These are phyloP conservation scores for Aphanocladium album DNA, from an alignment of 2,329 filamentous ascomycete genomes.

Conservation along the genomic window DNA sequence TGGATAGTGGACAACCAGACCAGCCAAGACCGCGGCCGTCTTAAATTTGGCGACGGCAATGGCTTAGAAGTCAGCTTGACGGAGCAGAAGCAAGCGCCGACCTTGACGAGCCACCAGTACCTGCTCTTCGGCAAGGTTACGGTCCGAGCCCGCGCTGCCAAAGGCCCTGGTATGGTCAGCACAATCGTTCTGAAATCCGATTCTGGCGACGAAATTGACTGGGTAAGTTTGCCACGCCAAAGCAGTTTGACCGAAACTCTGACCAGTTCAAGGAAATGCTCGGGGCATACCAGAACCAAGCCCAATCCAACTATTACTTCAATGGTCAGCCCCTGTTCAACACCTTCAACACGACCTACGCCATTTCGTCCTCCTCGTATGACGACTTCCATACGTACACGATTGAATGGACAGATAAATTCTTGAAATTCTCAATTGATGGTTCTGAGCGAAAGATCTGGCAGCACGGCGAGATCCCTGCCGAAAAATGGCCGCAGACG, in stretches of 20 bases:
- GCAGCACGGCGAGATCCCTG: slow-evolving; percentile 39
- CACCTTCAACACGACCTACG: slow-evolving; percentile 44
- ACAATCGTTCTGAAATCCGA: slow-evolving; percentile 74
- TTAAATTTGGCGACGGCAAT: slow-evolving; percentile 22
- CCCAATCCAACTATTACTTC: slow-evolving; percentile 77
- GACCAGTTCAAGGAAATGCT: slow-evolving; percentile 22
- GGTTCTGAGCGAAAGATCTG: slow-evolving; percentile 29
- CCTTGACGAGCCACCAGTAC: slow-evolving; percentile 67
- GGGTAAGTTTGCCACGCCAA: slow-evolving; percentile 17
- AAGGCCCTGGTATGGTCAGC: slow-evolving; percentile 71
- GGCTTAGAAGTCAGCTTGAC: slow-evolving; percentile 49
- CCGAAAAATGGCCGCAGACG: slow-evolving; percentile 59
- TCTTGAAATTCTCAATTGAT: slow-evolving; percentile 57
- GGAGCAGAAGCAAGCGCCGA: slow-evolving; percentile 50
- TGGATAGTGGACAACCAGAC: slow-evolving; percentile 30
- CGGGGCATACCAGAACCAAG: slow-evolving; percentile 41
- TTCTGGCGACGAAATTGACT: slow-evolving; percentile 66
- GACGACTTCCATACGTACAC: slow-evolving; percentile 57
- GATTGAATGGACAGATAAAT: slow-evolving; percentile 59
- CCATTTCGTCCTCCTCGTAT: slow-evolving; percentile 35
- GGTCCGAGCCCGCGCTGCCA: slow-evolving; percentile 63
- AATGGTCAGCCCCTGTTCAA: slow-evolving; percentile 56
- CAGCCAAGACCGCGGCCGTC: slow-evolving; percentile 21
- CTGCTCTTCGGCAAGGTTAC: slow-evolving; percentile 79
- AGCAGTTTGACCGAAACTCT: neutral